Percentiles rank a stretch among this genome's conserved stretches.
Evolutionary conservation across 345 rosid species (phyloP).

Genomic region (Rhodamnia argentea): DNA sequence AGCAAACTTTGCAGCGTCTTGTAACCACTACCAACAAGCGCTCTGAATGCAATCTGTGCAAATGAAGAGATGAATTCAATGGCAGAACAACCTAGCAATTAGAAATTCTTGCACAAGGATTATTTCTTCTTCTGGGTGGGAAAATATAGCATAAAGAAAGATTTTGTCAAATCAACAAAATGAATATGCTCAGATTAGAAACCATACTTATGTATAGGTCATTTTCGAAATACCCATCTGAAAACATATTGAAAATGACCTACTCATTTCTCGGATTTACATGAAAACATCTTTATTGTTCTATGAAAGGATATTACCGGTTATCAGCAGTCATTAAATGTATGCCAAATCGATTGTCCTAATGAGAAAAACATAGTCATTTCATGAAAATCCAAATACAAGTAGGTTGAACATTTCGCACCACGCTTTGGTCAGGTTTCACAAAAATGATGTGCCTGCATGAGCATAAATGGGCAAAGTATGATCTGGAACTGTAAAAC

Average conservation of each 20-base stretch:
- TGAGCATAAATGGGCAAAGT: neutral
- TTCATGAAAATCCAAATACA: neutral
- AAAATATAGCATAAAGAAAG: neutral
- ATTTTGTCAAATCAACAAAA: neutral
- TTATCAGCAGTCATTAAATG: neutral
- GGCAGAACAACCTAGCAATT: neutral
- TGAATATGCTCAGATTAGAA: neutral
- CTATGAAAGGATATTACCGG: neutral
- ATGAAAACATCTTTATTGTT: neutral
- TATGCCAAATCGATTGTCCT: neutral
- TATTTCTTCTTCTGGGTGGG: neutral
- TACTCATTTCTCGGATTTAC: neutral
- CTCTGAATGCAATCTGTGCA: slow-evolving; percentile 72
- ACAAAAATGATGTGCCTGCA: neutral
- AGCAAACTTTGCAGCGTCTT: slow-evolving; percentile 85
- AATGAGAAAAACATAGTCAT: neutral
- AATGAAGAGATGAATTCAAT: neutral
- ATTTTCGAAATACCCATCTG: neutral
- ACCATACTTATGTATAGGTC: neutral
- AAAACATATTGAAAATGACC: neutral
- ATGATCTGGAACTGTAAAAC: neutral
- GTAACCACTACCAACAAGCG: slow-evolving; percentile 90
- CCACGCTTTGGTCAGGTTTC: neutral
- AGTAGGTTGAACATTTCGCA: neutral
- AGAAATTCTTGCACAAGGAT: neutral